Percentiles rank a stretch among this genome's conserved stretches.
phyloP scores from a whole-genome alignment of 2,329 filamentous ascomycete species.

The Sodiomyces alkalinus region DNA sequence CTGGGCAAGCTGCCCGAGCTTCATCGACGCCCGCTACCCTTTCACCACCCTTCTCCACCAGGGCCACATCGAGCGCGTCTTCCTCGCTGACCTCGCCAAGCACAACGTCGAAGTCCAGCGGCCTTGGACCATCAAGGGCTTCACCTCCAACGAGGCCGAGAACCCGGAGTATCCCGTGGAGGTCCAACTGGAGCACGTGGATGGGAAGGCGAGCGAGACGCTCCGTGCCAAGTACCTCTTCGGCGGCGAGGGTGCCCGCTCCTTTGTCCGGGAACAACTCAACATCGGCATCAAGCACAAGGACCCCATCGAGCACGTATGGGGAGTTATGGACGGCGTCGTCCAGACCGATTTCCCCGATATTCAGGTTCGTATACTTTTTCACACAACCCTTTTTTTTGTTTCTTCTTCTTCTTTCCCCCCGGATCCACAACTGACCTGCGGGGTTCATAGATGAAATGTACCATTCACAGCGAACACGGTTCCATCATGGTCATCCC shows the following conservation, averaged over 20 bases:
- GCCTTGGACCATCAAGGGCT: slow-evolving; percentile 49
- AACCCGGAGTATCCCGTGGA: slow-evolving; percentile 61
- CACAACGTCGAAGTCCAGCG: slow-evolving; percentile 46
- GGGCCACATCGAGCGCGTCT: slow-evolving; percentile 54
- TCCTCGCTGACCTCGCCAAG: slow-evolving; percentile 49
- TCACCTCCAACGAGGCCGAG: slow-evolving; percentile 38
- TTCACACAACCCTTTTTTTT: too few relatives aligned
- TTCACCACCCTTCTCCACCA: slow-evolving; percentile 60
- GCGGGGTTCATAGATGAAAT: slow-evolving; percentile 59
- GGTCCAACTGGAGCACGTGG: slow-evolving; percentile 61
- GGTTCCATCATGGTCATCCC: slow-evolving; percentile 72
- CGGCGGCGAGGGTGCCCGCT: slow-evolving; percentile 55
- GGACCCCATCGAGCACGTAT: slow-evolving; percentile 56
- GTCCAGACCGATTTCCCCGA: slow-evolving; percentile 63
- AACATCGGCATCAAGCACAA: slow-evolving; percentile 57
- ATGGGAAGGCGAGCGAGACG: slow-evolving; percentile 54
- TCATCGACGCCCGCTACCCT: slow-evolving; percentile 58
- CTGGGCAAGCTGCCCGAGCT: slow-evolving; percentile 80
- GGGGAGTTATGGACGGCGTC: slow-evolving; percentile 64
- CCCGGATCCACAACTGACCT: too few relatives aligned
- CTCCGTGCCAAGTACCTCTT: slow-evolving; percentile 56
- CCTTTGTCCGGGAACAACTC: slow-evolving; percentile 47
- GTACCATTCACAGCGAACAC: slow-evolving; percentile 57
- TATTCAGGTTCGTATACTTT: slow-evolving; percentile 39
- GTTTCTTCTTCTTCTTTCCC: too few relatives aligned